A percentile compares a stretch with the other conserved stretches of the same genome.
These are phyloP conservation scores for Cephaloascus fragrans DNA, from an alignment of 805 yeast genomes.

Conservation along the genomic window DNA sequence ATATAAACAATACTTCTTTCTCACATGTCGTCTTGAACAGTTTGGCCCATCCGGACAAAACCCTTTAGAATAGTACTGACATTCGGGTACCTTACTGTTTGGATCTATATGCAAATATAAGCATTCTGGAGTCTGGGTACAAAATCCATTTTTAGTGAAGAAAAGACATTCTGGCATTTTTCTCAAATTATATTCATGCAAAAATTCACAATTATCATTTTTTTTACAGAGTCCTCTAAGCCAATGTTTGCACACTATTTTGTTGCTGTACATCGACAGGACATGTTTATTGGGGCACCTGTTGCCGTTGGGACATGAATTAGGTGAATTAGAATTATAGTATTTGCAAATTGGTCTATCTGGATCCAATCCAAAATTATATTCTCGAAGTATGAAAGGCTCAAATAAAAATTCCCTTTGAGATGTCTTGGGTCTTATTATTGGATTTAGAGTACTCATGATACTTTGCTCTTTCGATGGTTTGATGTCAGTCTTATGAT, in stretches of 20 bases:
- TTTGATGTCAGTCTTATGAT: no score
- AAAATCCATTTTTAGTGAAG: conserved; percentile 71
- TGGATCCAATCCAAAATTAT: conserved; percentile 75
- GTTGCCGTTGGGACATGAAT: conserved; percentile 79
- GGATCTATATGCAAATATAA: conserved; percentile 89
- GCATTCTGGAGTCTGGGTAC: conserved; percentile 93
- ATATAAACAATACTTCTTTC: conserved; percentile 66
- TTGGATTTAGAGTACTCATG: neutral
- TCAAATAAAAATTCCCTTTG: conserved; percentile 55
- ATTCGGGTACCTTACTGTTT: conserved; percentile 76
- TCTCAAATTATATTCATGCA: conserved; percentile 88
- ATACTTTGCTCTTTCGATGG: no score
- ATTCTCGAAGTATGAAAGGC: conserved; percentile 71
- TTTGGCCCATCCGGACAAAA: conserved; percentile 89
- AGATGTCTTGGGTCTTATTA: conserved; percentile 19
- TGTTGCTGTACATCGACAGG: conserved; percentile 34
- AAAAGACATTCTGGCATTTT: conserved; percentile 96
- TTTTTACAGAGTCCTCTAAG: conserved; percentile 93
- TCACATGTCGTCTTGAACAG: conserved; percentile 73
- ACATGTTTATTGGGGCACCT: conserved; percentile 84
- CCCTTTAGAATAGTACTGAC: conserved; percentile 75
- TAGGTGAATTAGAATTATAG: conserved; percentile 43
- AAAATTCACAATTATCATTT: conserved; percentile 91
- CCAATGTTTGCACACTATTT: conserved; percentile 97
- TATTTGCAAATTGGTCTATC: conserved; percentile 82